Percentiles rank a stretch among this genome's conserved stretches.
Conservation (phyloP, 2,329 filamentous ascomycete genomes). For the Aspergillus latus region DNA sequence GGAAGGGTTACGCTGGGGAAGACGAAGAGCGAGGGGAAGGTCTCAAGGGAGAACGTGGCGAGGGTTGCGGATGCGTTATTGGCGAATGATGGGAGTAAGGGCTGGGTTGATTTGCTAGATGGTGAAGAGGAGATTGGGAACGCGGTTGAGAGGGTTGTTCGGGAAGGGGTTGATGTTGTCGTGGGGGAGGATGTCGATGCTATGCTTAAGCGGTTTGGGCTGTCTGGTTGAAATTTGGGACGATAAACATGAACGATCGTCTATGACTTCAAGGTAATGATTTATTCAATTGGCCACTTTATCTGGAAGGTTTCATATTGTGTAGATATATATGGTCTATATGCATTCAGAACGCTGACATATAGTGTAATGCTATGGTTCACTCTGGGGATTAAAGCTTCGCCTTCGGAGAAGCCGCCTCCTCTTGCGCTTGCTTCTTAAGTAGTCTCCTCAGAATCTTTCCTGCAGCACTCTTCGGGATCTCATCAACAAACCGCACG, state of each 20-base stretch:
- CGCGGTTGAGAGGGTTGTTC: conserved; percentile 49
- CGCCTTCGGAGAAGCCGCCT: conserved; percentile 35
- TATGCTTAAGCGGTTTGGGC: conserved; percentile 38
- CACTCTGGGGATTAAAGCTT: conserved; percentile 36
- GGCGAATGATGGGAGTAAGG: conserved; percentile 49
- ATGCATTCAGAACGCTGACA: background rate
- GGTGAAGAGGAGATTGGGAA: conserved; percentile 49
- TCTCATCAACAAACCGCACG: conserved; percentile 46
- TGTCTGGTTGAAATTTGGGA: background rate
- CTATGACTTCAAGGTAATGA: too few species aligned
- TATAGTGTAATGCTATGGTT: background rate
- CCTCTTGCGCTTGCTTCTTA: conserved; percentile 46
- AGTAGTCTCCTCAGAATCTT: conserved; percentile 50
- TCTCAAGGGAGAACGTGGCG: conserved; percentile 54
- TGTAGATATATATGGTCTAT: conserved; percentile 1
- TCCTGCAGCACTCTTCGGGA: conserved; percentile 50
- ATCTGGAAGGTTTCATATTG: background rate
- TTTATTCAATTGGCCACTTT: background rate
- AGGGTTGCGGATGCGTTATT: conserved; percentile 51
- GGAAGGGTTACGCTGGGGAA: conserved; percentile 52
- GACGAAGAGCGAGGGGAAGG: conserved; percentile 45
- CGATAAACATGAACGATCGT: background rate
- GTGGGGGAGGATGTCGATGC: conserved; percentile 53
- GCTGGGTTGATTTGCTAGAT: conserved; percentile 56
- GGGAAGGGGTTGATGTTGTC: conserved; percentile 47